Evolutionary conservation across 148 eudicot genomes (phyloP), one percentile per base, ranked within the genome.

Genomic region (Rhododendron molle): DNA sequence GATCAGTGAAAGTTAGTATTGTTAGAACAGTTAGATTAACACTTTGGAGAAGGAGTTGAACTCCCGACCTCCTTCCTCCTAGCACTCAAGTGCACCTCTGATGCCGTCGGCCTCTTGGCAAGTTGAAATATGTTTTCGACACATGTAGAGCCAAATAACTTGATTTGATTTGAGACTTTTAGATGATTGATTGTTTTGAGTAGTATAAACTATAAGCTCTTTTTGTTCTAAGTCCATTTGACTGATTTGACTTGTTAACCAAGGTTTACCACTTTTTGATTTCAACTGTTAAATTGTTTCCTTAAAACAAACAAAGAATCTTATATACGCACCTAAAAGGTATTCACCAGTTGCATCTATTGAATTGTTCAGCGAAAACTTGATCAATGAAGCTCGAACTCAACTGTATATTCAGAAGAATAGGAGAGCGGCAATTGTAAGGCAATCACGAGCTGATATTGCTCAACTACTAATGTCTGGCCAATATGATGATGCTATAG

Each of bases 371-470:
- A 89, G 91, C 78, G 79, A 87, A 78, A 83, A 54, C 6, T 78
- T 85, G 85, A 87, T 89, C 16, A 87, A 71, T 34, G 84, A 78
- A 83, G 44, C 81, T n/a, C 78, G 79, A 36, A 5, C 2, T 54
- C 86, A 85, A 60, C 28, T 89, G n/a, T 9, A 49, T 13, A 21
- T 76, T 16, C 89, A 82, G 46, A 89, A 78, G 78, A 85, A 34
- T n/a, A 85, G 91, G 82, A 85, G 82, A 81, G 86, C 80, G 65
- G 56, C 89, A 30, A 89, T 85, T 16, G 71, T 85, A 85, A 83
- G 86, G 56, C 87, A 85, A 78, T 85, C 85, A 10, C 69, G 76
- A 47, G 76, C 47, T 1, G 88, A 87, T 83, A 85, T 87, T 49
- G 81, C 81, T 87, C 86, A 87, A 79, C 85, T 89, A 38, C 76